Conservation (phyloP, 306 rosid genomes). For the Quercus dentata region DNA sequence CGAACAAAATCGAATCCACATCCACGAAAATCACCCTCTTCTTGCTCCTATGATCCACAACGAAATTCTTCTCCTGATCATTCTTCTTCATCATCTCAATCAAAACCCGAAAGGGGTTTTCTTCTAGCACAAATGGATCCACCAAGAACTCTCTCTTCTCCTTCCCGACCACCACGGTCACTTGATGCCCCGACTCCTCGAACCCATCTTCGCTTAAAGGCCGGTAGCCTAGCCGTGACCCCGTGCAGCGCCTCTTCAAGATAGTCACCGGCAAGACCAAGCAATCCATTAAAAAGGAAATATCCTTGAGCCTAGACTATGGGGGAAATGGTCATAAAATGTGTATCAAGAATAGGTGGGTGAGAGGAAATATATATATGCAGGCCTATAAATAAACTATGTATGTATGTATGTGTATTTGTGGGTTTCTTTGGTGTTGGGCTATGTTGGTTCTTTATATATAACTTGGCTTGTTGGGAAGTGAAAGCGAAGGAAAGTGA, state of each 20-base stretch:
- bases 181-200: slow-evolving; percentile 36
- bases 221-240: slow-evolving; percentile 44
- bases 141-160: slow-evolving; percentile 77
- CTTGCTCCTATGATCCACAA: not conserved
- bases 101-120: slow-evolving; percentile 64
- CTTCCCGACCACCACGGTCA: slow-evolving; percentile 82
- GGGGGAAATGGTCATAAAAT: not conserved
- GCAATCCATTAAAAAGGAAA: slow-evolving; percentile 56
- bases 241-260: slow-evolving; percentile 45
- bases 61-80: not conserved
- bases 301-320: not conserved
- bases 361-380: not conserved
- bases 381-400: not conserved
- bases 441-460: not conserved
- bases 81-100: slow-evolving; percentile 50
- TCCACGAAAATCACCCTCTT: slow-evolving; percentile 56
- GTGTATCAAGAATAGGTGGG: not conserved
- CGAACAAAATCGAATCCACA: slow-evolving; percentile 87
- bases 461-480: not conserved
- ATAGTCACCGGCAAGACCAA: slow-evolving; percentile 63
- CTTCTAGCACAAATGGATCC: slow-evolving; percentile 72
- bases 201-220: slow-evolving; percentile 29
- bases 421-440: not conserved
- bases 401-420: not conserved
- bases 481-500: slow-evolving; percentile 25